Evolutionary conservation across 306 rosid genomes (phyloP).

Genomic region (Prunus davidiana): DNA sequence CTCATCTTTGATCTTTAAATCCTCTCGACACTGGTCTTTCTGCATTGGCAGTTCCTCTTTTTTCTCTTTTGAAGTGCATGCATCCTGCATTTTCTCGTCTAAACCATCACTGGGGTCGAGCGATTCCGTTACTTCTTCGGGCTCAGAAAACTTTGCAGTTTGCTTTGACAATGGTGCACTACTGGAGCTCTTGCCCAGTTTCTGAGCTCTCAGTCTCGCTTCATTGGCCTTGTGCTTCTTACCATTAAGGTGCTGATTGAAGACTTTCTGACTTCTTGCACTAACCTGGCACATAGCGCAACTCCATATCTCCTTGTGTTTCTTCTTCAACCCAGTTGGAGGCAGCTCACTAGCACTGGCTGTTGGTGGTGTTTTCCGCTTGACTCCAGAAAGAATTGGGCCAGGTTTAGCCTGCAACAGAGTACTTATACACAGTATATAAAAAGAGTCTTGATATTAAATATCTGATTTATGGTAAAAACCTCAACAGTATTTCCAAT

Average conservation of each 20-base stretch:
- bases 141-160: constrained; percentile 14
- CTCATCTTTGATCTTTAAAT: constrained; percentile 9
- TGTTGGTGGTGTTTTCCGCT: constrained; percentile 37
- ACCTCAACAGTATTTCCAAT: constrained; percentile 11
- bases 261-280: constrained; percentile 26
- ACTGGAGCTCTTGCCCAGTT: constrained; percentile 10
- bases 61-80: constrained; percentile 4
- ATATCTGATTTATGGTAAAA: constrained; percentile 10
- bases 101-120: constrained; percentile 12
- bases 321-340: constrained; percentile 33
- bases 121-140: constrained; percentile 3
- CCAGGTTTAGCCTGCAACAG: constrained; percentile 60
- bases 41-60: constrained; percentile 12
- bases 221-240: constrained; percentile 66
- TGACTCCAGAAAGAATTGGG: constrained; percentile 20
- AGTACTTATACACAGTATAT: constrained; percentile 25
- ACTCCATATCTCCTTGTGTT: constrained; percentile 52
- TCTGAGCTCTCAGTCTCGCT: constrained; percentile 20
- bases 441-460: background rate
- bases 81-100: constrained; percentile 3
- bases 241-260: constrained; percentile 53
- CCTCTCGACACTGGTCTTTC: constrained; percentile 12
- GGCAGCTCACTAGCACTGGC: constrained; percentile 5
- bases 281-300: constrained; percentile 55
- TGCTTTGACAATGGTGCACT: constrained; percentile 9